Conservation (phyloP, 2,329 filamentous ascomycete genomes). For the Alternaria solani region DNA sequence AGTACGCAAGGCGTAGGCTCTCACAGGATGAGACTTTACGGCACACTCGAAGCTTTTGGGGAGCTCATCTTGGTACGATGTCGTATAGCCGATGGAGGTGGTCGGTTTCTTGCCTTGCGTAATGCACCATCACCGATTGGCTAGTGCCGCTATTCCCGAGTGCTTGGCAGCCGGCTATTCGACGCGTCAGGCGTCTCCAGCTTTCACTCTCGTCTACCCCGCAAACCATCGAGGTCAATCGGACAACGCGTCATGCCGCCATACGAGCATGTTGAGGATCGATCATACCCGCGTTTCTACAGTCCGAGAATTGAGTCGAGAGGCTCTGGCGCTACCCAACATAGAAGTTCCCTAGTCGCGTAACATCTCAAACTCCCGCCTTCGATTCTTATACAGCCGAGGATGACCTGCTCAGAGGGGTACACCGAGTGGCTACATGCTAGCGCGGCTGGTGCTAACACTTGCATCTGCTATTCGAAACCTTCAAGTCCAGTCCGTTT, state of each 20-base stretch:
- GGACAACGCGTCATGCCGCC: background rate
- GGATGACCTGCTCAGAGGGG: background rate
- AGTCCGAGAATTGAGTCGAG: too few species aligned
- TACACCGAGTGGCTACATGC: background rate
- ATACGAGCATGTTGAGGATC: background rate
- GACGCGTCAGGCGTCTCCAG: background rate
- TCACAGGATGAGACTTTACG: accelerated
- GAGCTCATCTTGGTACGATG: background rate
- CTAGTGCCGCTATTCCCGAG: background rate
- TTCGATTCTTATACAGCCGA: constrained; percentile 1
- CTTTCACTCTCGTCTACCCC: constrained; percentile 6
- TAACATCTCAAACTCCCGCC: background rate
- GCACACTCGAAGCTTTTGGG: too few species aligned
- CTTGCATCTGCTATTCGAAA: background rate
- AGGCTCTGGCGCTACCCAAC: too few species aligned
- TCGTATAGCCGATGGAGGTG: background rate
- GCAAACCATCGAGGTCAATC: background rate
- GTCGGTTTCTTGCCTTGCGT: background rate
- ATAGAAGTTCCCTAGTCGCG: too few species aligned
- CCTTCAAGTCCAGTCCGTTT: background rate
- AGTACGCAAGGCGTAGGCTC: too few species aligned
- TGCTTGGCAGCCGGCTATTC: background rate
- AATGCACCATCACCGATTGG: background rate
- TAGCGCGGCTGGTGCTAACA: background rate
- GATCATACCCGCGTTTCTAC: too few species aligned